These are phyloP conservation scores for Trapa incisa DNA, from an alignment of 345 rosid species.

Conservation along the genomic window DNA sequence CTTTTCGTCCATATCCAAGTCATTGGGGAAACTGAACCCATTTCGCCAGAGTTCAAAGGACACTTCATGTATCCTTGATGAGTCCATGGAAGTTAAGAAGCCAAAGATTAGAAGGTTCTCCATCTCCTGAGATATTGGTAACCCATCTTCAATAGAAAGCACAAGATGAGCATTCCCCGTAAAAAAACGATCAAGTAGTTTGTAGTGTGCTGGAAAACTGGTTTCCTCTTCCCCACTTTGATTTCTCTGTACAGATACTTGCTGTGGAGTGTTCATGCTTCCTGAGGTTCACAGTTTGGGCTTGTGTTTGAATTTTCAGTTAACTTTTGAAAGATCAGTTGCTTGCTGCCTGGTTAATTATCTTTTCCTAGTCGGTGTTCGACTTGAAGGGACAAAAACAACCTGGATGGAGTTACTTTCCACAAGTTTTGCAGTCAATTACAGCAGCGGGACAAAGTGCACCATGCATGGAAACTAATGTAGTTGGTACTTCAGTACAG, in stretches of 20 bases:
- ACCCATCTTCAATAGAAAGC: background rate
- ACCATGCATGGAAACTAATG: too few relatives aligned
- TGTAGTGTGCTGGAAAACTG: background rate
- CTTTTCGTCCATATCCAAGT: conserved; percentile 81
- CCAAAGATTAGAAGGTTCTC: conserved; percentile 93
- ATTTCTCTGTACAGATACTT: background rate
- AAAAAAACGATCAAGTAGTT: background rate
- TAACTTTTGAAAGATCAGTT: too few relatives aligned
- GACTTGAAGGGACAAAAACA: too few relatives aligned
- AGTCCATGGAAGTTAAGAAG: conserved; percentile 40
- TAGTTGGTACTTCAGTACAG: too few relatives aligned
- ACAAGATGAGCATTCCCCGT: background rate
- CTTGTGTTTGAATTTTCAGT: background rate
- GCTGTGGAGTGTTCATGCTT: background rate
- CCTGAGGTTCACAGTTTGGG: background rate
- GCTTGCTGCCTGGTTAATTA: too few relatives aligned
- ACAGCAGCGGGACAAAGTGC: too few relatives aligned
- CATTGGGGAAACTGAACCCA: conserved; percentile 62
- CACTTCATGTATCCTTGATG: conserved; percentile 33
- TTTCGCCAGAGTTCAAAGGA: conserved; percentile 69
- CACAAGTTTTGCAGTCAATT: too few relatives aligned
- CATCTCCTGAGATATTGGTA: conserved; percentile 29
- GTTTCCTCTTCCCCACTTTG: background rate
- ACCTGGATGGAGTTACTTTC: too few relatives aligned
- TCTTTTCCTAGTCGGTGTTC: too few relatives aligned